Conservation (phyloP, 208 protist genomes). For the Phytomonas francai region DNA sequence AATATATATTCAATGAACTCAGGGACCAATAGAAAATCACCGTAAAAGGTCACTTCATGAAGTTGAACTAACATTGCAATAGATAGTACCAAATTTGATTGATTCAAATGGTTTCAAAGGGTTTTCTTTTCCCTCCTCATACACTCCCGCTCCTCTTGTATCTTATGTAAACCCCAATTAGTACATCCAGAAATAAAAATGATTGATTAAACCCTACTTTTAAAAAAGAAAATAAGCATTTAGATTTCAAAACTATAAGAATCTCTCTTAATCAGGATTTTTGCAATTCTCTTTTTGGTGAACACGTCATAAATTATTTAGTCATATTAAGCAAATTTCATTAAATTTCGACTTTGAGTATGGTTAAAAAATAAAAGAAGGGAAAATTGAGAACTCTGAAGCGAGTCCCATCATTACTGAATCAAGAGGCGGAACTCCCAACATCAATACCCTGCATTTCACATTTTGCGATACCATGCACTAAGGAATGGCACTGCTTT, state of each 20-base stretch:
- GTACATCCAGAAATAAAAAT: not conserved
- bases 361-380: constrained; percentile 3
- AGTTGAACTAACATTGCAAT: not conserved
- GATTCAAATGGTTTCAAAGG: not conserved
- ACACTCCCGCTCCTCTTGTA: not conserved
- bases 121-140: not conserved
- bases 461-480: not conserved
- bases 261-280: not conserved
- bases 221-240: not conserved
- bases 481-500: not conserved
- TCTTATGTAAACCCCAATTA: not conserved
- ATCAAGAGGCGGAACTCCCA: not conserved
- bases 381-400: not conserved
- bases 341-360: not conserved
- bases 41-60: not conserved
- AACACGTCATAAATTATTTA: not conserved
- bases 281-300: constrained; percentile 9
- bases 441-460: not conserved
- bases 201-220: not conserved
- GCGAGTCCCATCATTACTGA: not conserved
- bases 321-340: not conserved
- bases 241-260: not conserved
- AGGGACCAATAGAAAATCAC: not conserved
- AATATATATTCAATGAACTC: not conserved
- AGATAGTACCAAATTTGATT: not conserved